These are phyloP conservation scores for Fraxinus xanthoxyloides DNA, from an alignment of 305 asterid species.

Conservation along the genomic window DNA sequence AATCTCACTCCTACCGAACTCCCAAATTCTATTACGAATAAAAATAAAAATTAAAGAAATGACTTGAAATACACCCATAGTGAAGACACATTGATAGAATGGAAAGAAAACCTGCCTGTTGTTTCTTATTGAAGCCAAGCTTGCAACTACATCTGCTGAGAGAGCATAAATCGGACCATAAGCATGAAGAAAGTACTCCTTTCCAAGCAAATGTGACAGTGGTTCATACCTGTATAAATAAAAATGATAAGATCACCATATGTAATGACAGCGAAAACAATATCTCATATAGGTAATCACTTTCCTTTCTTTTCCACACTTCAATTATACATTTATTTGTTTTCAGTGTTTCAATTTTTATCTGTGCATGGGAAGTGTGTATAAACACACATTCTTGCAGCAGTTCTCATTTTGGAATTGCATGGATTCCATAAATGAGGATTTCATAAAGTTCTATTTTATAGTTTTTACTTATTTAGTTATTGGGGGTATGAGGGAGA, in stretches of 20 bases:
- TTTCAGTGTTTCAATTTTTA: neutral
- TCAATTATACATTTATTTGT: neutral
- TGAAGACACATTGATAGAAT: conserved; percentile 11
- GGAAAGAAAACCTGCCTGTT: conserved; percentile 58
- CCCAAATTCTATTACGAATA: neutral
- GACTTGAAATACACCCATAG: neutral
- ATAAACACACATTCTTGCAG: neutral
- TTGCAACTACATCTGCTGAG: conserved; percentile 89
- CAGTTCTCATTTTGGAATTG: neutral
- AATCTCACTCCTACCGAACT: neutral
- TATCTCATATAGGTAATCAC: neutral
- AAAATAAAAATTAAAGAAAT: neutral
- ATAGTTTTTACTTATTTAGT: neutral
- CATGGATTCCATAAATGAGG: neutral
- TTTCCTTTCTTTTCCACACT: neutral
- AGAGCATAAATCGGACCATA: conserved; percentile 98
- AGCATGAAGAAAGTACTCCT: conserved; percentile 94
- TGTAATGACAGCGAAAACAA: conserved; percentile 1
- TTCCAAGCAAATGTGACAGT: conserved; percentile 70
- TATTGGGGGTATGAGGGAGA: neutral
- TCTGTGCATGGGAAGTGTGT: neutral
- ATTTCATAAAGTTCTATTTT: neutral
- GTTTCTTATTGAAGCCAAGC: conserved; percentile 74
- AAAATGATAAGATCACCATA: conserved; percentile 22
- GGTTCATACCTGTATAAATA: conserved; percentile 84